Evolutionary conservation across 306 rosid genomes (phyloP), one percentile per base, ranked within the genome.

Genomic region (Acacia crassicarpa): DNA sequence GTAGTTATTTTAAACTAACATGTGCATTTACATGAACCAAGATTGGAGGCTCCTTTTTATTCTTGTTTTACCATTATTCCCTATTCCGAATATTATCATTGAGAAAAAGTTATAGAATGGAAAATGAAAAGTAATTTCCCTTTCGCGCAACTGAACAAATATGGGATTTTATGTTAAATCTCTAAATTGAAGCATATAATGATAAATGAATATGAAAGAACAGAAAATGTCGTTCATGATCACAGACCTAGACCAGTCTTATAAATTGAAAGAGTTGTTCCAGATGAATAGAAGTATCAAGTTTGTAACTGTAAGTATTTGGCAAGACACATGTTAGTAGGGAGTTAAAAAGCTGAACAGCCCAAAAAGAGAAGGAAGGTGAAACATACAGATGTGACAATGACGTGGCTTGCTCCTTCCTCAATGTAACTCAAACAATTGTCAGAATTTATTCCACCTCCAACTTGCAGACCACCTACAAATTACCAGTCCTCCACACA

Each of bases 351-450:
- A 33, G 25, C 4, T 56, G 22, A 78, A 79, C 44, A 78, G 12
- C 75, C 2, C 4, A 78, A 58, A 70, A 54, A 43, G 72, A 22
- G 41, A 38, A 35, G 22, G 70, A 38, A 61, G 63, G 67, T 12
- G 17, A n/a, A 68, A 77, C 91, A 84, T 87, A 95, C 97, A 22
- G 98, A 95, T 75, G 98, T 95, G 78, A 95, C 98, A 85, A 95
- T 95, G 85, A 95, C 92, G 65, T 95, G 98, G 91, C 94, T 92
- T 80, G 99, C 99, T 84, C 98, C 99, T 88, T 92, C 91, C 59
- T 83, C 91, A 35, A 95, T 90, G 88, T 91, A 93, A 81, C 76
- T 86, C 85, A 86, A 74, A 82, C 92, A 89, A 88, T 95, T 95
- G 61, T 91, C 94, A 72, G 96, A 88, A 90, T 90, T 95, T 80